These are phyloP conservation scores for Macrotyloma uniflorum DNA, from an alignment of 306 rosid genomes.

Conservation along the genomic window DNA sequence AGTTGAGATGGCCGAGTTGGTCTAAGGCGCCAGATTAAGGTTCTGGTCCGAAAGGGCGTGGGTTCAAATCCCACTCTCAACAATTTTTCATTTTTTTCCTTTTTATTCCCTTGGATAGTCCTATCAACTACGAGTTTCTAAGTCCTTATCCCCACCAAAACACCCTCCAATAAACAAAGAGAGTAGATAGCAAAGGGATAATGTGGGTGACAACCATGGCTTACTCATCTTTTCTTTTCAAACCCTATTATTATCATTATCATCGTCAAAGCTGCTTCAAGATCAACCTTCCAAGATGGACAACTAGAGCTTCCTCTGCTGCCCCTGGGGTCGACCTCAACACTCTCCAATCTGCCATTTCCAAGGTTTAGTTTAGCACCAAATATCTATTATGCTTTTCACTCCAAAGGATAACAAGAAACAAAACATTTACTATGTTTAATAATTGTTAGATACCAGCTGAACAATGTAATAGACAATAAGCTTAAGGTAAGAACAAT, in stretches of 20 bases:
- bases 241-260: slow-evolving; percentile 29
- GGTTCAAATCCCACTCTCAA: slow-evolving; percentile 68
- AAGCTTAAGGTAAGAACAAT: not conserved
- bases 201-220: slow-evolving; percentile 48
- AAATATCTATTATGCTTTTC: not conserved
- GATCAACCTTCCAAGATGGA: slow-evolving; percentile 43
- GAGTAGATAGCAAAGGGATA: slow-evolving; percentile 36
- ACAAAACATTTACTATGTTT: not conserved
- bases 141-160: slow-evolving; percentile 21
- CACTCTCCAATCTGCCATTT: slow-evolving; percentile 74
- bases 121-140: not conserved
- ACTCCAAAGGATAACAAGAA: not conserved
- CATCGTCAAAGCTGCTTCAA: slow-evolving; percentile 31
- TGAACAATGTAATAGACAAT: not conserved
- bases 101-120: not conserved
- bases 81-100: not conserved
- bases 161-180: slow-evolving; percentile 29
- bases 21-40: slow-evolving; percentile 70
- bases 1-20: slow-evolving; percentile 65
- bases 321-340: slow-evolving; percentile 80
- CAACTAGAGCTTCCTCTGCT: slow-evolving; percentile 66
- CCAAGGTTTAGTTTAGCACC: slow-evolving; percentile 53
- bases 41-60: slow-evolving; percentile 74
- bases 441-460: not conserved
- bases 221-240: slow-evolving; percentile 26